phyloP scores from a whole-genome alignment of 257 asterid genomes.

The Voacanga thouarsii region DNA sequence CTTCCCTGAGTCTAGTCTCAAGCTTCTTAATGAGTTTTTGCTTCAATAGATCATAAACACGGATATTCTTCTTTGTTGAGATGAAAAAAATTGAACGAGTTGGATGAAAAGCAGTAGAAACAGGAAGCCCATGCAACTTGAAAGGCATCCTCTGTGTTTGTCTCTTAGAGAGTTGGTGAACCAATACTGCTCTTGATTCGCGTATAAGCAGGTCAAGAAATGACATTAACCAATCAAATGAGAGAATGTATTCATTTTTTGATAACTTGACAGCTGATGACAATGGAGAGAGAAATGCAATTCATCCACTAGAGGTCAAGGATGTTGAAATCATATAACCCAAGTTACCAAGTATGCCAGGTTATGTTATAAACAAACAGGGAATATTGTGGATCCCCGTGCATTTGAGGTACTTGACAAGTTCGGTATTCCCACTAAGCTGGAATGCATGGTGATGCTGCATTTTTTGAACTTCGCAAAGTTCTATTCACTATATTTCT shows the following conservation, averaged over 20 bases:
- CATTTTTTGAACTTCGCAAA: not conserved
- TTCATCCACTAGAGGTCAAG: not conserved
- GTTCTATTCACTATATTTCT: not conserved
- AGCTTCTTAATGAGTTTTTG: slow-evolving; percentile 79
- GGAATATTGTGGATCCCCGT: not conserved
- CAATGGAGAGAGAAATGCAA: not conserved
- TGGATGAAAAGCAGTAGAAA: slow-evolving; percentile 86
- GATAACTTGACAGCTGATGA: not conserved
- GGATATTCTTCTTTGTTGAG: slow-evolving; percentile 76
- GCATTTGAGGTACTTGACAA: not conserved
- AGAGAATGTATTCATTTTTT: not conserved
- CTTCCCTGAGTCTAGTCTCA: slow-evolving; percentile 84
- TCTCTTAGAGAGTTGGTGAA: slow-evolving; percentile 78
- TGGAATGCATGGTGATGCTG: not conserved
- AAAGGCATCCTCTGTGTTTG: slow-evolving; percentile 72
- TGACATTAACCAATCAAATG: slow-evolving; percentile 15
- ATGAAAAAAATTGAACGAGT: slow-evolving; percentile 77
- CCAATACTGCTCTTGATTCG: slow-evolving; percentile 71
- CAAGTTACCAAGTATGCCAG: not conserved
- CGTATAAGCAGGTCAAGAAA: slow-evolving; percentile 71
- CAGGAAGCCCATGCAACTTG: slow-evolving; percentile 88
- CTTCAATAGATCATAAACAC: slow-evolving; percentile 76
- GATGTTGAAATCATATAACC: not conserved
- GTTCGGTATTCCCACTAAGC: not conserved
- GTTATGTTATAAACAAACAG: not conserved